Conservation (phyloP, 305 asterid species). For the Solanum aculeatissimum region DNA sequence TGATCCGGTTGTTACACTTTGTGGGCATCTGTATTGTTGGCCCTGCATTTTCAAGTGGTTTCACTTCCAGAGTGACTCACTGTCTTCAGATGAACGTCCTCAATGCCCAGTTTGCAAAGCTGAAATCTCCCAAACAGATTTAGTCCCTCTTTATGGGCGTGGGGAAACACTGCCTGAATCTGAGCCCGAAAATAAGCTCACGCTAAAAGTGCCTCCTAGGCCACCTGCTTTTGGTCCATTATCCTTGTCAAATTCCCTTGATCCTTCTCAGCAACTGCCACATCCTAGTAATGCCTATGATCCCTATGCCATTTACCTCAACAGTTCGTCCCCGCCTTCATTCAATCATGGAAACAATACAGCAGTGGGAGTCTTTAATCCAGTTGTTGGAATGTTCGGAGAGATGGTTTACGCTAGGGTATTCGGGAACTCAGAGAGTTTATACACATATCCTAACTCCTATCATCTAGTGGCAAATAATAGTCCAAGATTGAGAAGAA, state of each 20-base stretch:
- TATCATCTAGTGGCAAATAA: constrained; percentile 33
- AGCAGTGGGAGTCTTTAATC: constrained; percentile 11
- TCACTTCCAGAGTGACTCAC: constrained; percentile 16
- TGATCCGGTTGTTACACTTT: constrained; percentile 73
- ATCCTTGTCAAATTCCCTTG: constrained; percentile 15
- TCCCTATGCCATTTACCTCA: background rate
- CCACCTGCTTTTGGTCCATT: constrained; percentile 36
- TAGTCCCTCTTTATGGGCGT: constrained; percentile 22
- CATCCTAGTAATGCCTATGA: constrained; percentile 1
- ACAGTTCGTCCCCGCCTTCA: constrained; percentile 3
- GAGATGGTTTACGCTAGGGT: constrained; percentile 77
- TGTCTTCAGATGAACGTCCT: background rate
- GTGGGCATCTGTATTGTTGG: constrained; percentile 91
- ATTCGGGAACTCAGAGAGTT: constrained; percentile 53
- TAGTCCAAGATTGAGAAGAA: constrained; percentile 59
- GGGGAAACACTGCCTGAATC: constrained; percentile 26
- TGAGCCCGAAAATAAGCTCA: constrained; percentile 19
- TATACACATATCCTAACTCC: constrained; percentile 48
- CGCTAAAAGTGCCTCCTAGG: constrained; percentile 22
- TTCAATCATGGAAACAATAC: constrained; percentile 5
- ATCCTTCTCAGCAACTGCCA: constrained; percentile 12
- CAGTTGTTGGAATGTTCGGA: constrained; percentile 49
- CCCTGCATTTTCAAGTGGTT: constrained; percentile 66
- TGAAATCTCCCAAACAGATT: constrained; percentile 14
- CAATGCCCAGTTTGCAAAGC: constrained; percentile 31